Percentiles rank a stretch among this genome's conserved stretches.
These are phyloP conservation scores for Colletotrichum scovillei DNA, from an alignment of 2,329 filamentous ascomycete genomes.

Conservation along the genomic window DNA sequence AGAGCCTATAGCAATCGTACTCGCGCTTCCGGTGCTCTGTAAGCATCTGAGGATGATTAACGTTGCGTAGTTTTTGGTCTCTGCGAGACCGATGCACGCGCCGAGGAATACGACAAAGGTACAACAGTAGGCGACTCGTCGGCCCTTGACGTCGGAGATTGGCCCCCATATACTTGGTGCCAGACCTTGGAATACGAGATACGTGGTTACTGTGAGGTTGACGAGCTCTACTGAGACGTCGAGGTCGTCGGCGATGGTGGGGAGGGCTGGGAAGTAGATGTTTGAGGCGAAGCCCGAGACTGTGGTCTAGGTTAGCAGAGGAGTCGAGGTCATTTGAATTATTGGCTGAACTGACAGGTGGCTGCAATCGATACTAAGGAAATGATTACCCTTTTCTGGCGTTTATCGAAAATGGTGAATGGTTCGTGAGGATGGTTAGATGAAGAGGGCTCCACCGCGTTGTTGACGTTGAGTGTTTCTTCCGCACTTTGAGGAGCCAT, in stretches of 20 bases:
- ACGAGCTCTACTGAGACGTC: constrained; percentile 51
- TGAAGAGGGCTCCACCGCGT: not conserved
- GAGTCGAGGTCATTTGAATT: not conserved
- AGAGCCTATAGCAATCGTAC: constrained; percentile 63
- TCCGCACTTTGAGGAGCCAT: not conserved
- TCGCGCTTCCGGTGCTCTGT: constrained; percentile 64
- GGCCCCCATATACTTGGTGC: constrained; percentile 63
- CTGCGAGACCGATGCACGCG: constrained; percentile 59
- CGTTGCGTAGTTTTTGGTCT: constrained; percentile 55
- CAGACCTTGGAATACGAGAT: constrained; percentile 62
- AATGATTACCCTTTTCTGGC: constrained; percentile 60
- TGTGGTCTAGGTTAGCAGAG: constrained; percentile 25
- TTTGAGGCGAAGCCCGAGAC: constrained; percentile 55
- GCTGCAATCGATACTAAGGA: constrained; percentile 59
- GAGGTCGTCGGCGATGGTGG: constrained; percentile 55
- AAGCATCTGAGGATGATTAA: constrained; percentile 62
- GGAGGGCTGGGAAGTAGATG: constrained; percentile 63
- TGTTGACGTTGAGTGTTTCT: not conserved
- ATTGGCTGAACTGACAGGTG: constrained; percentile 53
- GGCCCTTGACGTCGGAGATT: constrained; percentile 58
- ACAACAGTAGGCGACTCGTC: constrained; percentile 60
- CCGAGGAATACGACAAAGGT: constrained; percentile 58
- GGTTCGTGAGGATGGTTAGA: constrained; percentile 42
- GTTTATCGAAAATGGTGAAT: constrained; percentile 62
- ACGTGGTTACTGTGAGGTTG: constrained; percentile 58